Conservation (phyloP, 2,329 filamentous ascomycete species). For the Scortechinia acanthostroma region DNA sequence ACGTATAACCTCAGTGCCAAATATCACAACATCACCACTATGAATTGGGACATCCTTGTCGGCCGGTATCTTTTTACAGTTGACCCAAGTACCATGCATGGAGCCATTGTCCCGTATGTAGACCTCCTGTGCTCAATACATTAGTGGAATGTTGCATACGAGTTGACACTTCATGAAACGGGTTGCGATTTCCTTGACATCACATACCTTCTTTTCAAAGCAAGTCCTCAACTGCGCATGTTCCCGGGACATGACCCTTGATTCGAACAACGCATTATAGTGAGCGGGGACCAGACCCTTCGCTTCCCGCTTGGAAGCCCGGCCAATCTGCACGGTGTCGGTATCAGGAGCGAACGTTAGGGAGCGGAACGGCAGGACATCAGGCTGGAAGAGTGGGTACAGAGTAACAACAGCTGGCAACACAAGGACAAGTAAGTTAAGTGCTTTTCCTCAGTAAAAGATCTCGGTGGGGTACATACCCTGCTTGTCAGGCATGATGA, state of each 20-base stretch:
- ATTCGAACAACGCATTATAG: slow-evolving; percentile 34
- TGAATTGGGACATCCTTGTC: slow-evolving; percentile 15
- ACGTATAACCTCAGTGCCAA: slow-evolving; percentile 39
- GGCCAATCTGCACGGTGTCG: slow-evolving; percentile 22
- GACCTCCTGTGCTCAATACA: slow-evolving; percentile 17
- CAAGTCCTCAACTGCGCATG: slow-evolving; percentile 26
- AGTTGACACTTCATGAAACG: too few species aligned
- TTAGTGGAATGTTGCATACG: too few species aligned
- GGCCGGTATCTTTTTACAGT: slow-evolving; percentile 29
- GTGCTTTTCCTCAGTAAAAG: too few species aligned
- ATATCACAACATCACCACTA: slow-evolving; percentile 27
- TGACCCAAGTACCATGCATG: slow-evolving; percentile 55
- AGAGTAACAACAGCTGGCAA: not conserved
- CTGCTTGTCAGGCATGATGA: too few species aligned
- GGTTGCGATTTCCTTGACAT: too few species aligned
- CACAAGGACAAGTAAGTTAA: too few species aligned
- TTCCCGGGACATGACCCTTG: slow-evolving; percentile 33
- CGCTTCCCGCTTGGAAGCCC: slow-evolving; percentile 25
- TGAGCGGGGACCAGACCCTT: slow-evolving; percentile 21
- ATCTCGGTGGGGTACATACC: too few species aligned
- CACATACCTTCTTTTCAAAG: slow-evolving; percentile 5
- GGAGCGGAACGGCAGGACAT: slow-evolving; percentile 14
- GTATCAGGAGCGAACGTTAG: slow-evolving; percentile 17
- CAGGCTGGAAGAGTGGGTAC: not conserved
- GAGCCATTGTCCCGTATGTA: slow-evolving; percentile 45